A percentile compares a stretch with the other conserved stretches of the same genome.
These are phyloP conservation scores for Elongisporangium prolatum DNA, from an alignment of 352 stramenopile species.

Conservation along the genomic window DNA sequence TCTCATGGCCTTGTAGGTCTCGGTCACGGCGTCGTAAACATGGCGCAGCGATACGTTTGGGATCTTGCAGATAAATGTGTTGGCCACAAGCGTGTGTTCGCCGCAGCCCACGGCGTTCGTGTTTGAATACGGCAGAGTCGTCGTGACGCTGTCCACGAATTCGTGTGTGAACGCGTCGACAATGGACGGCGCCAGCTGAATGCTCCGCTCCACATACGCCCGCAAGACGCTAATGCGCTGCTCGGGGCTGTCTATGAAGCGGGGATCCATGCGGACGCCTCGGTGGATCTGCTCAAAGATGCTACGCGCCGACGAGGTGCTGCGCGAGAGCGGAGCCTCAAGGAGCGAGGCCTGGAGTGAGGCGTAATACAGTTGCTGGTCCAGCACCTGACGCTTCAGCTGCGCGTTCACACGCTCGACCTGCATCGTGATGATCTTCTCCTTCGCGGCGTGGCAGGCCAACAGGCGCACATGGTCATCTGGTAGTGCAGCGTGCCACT, in stretches of 20 bases:
- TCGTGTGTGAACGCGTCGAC: slow-evolving; percentile 39
- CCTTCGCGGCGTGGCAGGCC: slow-evolving; percentile 43
- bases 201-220: slow-evolving; percentile 17
- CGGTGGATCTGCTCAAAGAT: not conserved
- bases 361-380: slow-evolving; percentile 56
- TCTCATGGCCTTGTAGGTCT: slow-evolving; percentile 27
- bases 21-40: slow-evolving; percentile 28
- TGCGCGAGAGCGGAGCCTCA: slow-evolving; percentile 33
- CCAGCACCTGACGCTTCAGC: slow-evolving; percentile 42
- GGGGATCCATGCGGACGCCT: not conserved
- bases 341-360: slow-evolving; percentile 37
- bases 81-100: slow-evolving; percentile 37
- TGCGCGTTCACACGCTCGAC: slow-evolving; percentile 43
- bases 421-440: slow-evolving; percentile 37
- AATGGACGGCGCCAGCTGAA: slow-evolving; percentile 18
- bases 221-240: not conserved
- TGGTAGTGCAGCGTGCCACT: slow-evolving; percentile 36
- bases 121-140: slow-evolving; percentile 33
- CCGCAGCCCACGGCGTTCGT: slow-evolving; percentile 22
- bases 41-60: slow-evolving; percentile 21
- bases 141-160: slow-evolving; percentile 20
- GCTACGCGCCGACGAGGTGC: not conserved
- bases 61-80: slow-evolving; percentile 53
- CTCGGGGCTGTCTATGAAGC: not conserved
- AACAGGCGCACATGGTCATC: slow-evolving; percentile 26